Base-by-base conservation (phyloP, 2,329 filamentous ascomycete genomes). In the Botrytis cinerea region DNA sequence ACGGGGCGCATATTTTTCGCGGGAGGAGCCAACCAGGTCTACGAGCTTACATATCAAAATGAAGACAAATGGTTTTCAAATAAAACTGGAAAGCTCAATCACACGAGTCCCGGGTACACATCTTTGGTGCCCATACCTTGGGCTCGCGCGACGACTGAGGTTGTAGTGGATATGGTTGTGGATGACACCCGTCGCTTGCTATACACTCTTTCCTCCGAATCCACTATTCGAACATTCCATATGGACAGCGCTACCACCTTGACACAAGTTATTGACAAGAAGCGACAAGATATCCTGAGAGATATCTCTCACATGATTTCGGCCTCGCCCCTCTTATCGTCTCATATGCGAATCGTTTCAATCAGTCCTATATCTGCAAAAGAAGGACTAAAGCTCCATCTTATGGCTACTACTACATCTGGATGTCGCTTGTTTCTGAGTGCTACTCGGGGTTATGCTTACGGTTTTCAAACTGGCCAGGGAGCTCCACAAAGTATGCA, bases 11-110 rank as follows among this genome's bases (percentile, higher is more conserved):
- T 99, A 76, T 99, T 99, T 85, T 97, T 98, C 80, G 91, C 92
- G 60, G 93, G 94, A 54, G 88, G 86, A 69, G 93, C 95, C 77
- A 94, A 94, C 76, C 95, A 98, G 78, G 90, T 99, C 66, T 93
- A 96, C 81, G 96, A 99, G 83, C 88, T 99, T 71, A 95, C 92
- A 78, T 99, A 99, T 81, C 95, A 98, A 83, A 94, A 97, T 80
- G 94, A 98, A 82, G 96, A 99, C 83, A 92, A 93, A 78, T 99
- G 96, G 96, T 99, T 99, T 81, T 92, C 93, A 71, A 94, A 91
- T 82, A 89, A 92, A 77, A 97, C 93, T 81, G 91, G 92, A 74
- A 97, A 95, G 83, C 90, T 95, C 76, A 97, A 97, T 81, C 96
- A 98, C 81, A 95, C 92, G 67, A 91, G 89, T 81, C 90, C 89